These are phyloP conservation scores for Rhynchosporium secalis DNA, from an alignment of 2,329 filamentous ascomycete genomes.

Conservation along the genomic window DNA sequence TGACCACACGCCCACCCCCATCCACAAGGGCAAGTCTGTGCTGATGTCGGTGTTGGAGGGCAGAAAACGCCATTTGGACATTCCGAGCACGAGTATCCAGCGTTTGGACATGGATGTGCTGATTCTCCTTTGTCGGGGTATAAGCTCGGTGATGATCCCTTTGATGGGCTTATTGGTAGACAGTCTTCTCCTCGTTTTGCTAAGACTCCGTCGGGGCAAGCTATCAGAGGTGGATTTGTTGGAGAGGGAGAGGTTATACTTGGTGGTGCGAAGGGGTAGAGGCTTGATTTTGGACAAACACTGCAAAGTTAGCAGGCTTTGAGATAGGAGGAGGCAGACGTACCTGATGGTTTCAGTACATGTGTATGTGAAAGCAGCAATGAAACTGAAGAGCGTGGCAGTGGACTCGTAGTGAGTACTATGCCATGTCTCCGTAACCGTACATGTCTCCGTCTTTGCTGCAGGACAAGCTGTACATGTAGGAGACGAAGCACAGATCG, in stretches of 20 bases:
- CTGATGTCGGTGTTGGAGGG: conserved; percentile 25
- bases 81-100: conserved; percentile 28
- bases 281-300: conserved; percentile 16
- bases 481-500: conserved; percentile 11
- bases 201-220: conserved; percentile 21
- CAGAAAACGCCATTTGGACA: conserved; percentile 29
- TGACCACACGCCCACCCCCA: conserved; percentile 29
- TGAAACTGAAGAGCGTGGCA: conserved; percentile 30
- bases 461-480: conserved; percentile 22
- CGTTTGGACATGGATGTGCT: conserved; percentile 26
- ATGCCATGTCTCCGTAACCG: conserved; percentile 33
- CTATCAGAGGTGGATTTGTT: conserved; percentile 12
- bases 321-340: neutral
- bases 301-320: conserved; percentile 3
- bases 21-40: conserved; percentile 25
- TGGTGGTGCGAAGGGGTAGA: conserved; percentile 11
- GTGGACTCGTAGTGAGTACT: conserved; percentile 30
- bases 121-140: conserved; percentile 3
- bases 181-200: conserved; percentile 25
- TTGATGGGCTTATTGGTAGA: neutral
- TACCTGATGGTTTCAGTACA: conserved; percentile 32
- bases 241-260: conserved; percentile 2
- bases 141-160: neutral
- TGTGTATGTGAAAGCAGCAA: conserved; percentile 30
- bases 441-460: conserved; percentile 26